Evolutionary conservation across 2,329 filamentous ascomycete genomes (phyloP).

Genomic region (Trichoderma sp.): DNA sequence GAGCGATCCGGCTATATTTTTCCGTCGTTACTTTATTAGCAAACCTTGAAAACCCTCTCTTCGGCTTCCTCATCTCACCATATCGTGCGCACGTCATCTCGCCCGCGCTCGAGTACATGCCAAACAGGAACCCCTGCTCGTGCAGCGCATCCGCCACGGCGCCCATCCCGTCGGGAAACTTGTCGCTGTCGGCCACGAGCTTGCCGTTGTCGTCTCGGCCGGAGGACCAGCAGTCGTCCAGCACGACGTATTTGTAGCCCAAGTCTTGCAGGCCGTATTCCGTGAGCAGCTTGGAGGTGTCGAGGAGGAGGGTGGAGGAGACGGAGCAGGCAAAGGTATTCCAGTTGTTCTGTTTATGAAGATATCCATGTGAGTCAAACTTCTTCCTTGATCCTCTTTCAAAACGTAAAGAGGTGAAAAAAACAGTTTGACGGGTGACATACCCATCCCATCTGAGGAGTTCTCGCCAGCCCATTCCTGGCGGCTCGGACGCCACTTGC

Average conservation of each 20-base stretch:
- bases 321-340: slow-evolving; percentile 28
- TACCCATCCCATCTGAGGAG: slow-evolving; percentile 30
- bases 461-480: slow-evolving; percentile 23
- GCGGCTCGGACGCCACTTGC: slow-evolving; percentile 14
- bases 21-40: slow-evolving; percentile 25
- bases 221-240: slow-evolving; percentile 45
- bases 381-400: background rate
- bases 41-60: background rate
- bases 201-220: slow-evolving; percentile 35
- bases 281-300: slow-evolving; percentile 34
- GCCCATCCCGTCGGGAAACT: slow-evolving; percentile 46
- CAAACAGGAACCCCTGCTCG: slow-evolving; percentile 43
- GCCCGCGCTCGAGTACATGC: slow-evolving; percentile 49
- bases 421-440: background rate
- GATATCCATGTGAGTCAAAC: background rate
- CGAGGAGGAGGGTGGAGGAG: slow-evolving; percentile 31
- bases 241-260: slow-evolving; percentile 38
- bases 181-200: slow-evolving; percentile 39
- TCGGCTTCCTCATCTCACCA: background rate
- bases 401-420: background rate
- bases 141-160: slow-evolving; percentile 43
- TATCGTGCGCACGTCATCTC: slow-evolving; percentile 51
- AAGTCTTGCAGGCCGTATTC: slow-evolving; percentile 37
- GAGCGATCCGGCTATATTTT: slow-evolving; percentile 46
- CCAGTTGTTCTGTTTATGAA: slow-evolving; percentile 28